Evolutionary conservation across 371 early-diverging fungal species (phyloP).

Genomic region (Hamiltosporidium tvaerminnensis): DNA sequence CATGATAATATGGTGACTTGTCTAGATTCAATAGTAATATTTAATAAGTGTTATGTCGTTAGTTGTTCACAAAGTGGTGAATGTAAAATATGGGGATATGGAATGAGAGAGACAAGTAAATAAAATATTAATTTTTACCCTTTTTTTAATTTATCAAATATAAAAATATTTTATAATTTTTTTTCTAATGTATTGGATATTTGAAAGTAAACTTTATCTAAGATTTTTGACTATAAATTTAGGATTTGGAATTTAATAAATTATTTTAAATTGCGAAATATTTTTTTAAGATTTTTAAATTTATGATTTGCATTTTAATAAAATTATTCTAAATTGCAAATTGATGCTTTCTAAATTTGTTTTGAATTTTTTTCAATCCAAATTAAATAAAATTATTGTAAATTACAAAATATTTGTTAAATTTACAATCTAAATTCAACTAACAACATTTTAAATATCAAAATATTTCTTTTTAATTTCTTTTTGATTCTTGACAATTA

Average conservation of each 20-base stretch:
- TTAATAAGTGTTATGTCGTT: background rate
- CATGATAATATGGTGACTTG: background rate
- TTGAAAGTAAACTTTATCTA: background rate
- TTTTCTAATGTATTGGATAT: background rate
- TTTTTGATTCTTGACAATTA: no score
- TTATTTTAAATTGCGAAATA: background rate
- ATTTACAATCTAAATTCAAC: no score
- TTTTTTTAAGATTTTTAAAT: background rate
- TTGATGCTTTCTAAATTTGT: no score
- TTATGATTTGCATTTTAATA: background rate
- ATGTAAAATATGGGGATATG: conserved; percentile 2
- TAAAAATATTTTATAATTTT: background rate
- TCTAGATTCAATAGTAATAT: background rate
- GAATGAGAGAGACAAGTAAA: background rate
- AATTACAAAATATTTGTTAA: no score
- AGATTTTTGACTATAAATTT: background rate
- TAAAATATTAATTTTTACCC: background rate
- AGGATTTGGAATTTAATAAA: background rate
- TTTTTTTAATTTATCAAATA: background rate
- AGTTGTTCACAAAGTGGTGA: background rate
- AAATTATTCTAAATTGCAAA: background rate
- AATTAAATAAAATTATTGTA: no score
- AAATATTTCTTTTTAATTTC: no score
- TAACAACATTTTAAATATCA: no score
- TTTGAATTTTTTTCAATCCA: no score